These are phyloP conservation scores for Clonostachys solani DNA, from an alignment of 2,329 filamentous ascomycete species.

Conservation along the genomic window DNA sequence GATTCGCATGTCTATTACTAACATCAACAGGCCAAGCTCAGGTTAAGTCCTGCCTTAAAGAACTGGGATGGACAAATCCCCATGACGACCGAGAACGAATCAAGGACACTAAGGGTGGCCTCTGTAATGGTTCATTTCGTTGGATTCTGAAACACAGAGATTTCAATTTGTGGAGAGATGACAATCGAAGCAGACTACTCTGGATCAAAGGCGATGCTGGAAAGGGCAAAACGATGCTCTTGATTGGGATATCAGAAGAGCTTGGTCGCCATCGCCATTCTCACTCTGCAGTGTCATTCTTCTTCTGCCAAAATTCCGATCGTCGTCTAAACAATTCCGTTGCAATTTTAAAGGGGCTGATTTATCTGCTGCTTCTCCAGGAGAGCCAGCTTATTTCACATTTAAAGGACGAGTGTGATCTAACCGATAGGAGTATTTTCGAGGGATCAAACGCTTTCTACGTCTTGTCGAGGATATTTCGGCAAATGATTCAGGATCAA, in stretches of 20 bases:
- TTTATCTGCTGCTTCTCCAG: conserved; percentile 31
- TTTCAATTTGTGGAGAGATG: conserved; percentile 10
- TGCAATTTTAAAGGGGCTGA: conserved; percentile 34
- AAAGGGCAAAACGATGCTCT: conserved; percentile 38
- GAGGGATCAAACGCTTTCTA: conserved; percentile 29
- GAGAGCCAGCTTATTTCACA: neutral
- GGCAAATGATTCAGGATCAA: neutral
- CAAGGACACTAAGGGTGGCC: conserved; percentile 22
- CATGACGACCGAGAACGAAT: conserved; percentile 26
- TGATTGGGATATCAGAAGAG: conserved; percentile 23
- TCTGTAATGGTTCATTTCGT: conserved; percentile 20
- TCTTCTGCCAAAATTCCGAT: conserved; percentile 39
- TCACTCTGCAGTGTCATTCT: conserved; percentile 13
- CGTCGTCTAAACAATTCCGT: conserved; percentile 25
- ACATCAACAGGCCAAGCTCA: too few relatives aligned
- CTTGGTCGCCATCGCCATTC: neutral
- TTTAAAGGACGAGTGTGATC: conserved; percentile 2
- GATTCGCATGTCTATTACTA: too few relatives aligned
- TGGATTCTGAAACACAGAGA: conserved; percentile 24
- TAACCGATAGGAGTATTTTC: conserved; percentile 1
- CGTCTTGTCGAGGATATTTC: too few relatives aligned
- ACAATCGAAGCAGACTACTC: conserved; percentile 13
- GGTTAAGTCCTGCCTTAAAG: too few relatives aligned
- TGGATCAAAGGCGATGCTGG: conserved; percentile 32
- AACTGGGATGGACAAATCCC: conserved; percentile 16